Evolutionary conservation across 2,329 filamentous ascomycete genomes (phyloP), one percentile per base, ranked within the genome.

Genomic region (Aspergillus latus): DNA sequence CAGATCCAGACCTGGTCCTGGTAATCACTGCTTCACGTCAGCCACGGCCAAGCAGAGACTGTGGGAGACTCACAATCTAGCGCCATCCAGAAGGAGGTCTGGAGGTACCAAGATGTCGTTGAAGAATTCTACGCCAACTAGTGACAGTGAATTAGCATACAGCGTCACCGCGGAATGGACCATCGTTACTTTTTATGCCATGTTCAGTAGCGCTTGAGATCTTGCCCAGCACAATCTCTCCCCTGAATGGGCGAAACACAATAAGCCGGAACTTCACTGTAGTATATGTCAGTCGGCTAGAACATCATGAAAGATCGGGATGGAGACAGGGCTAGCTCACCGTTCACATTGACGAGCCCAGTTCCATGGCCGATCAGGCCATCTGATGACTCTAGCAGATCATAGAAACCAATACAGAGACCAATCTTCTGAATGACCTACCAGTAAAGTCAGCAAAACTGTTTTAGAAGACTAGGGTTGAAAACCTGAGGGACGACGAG

Each of bases 181-280:
- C 10, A 5, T 15, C 21, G 81, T 57, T 74, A 88, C 86, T 81
- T 66, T 86, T 85, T 66, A 95, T 90, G 37, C 89, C 92, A 1
- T 86, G 78, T 6, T 86, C 81, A 1, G 83, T 88, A 36, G 87
- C 87, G 62, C 85, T 87, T 61, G 87, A 87, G 73, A 99, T 97
- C 62, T 86, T 88, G 13, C 90, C 94, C 44, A 90, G 81, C 67
- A 99, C 82, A 58, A 97, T 90, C 72, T 99, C 94, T 47, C 91
- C 90, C 70, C 96, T 96, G 79, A 97, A 97, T 0, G 94, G 94
- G 26, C 94, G 87, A 73, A 97, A 99, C 30, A 99, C 92, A 15
- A 97, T 82, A 69, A 99, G 81, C 21, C 92, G 89, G 68, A 97
- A 99, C 71, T 96, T 92, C 49, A 96, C 93, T 94, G 62, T 37